Base-by-base conservation (phyloP, 768 basidiomycete species). In the Sarcomyxa edulis region DNA sequence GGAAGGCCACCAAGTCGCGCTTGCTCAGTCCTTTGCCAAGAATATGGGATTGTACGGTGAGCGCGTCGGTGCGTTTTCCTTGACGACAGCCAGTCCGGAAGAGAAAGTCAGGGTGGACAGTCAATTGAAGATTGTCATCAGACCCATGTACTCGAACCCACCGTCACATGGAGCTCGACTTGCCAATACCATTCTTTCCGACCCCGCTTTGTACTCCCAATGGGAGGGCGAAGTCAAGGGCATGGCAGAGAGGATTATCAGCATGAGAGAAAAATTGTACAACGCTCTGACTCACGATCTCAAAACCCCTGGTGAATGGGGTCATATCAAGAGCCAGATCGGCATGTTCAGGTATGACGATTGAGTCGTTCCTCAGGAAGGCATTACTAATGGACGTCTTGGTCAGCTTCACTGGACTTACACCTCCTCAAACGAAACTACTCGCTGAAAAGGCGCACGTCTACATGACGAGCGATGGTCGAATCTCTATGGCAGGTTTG, bases 11-110 rank as follows among this genome's bases (percentile, higher is more conserved):
- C 84, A 93, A 55, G 63, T 94, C 50, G 87, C 93, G 20, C 76
- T 98, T 18, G 76, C 86, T 47, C 96, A 99, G 60, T 93, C 89
- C 25, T 99, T 96, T 61, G 96, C 96, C 26, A 99, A 99, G 74
- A 98, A 98, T 72, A 95, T 97, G 82, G 96, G 96, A 37, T 76
- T 99, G 28, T 99, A 99, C 58, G 95, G 93, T 43, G 96, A 98
- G 67, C 93, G 96, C 51, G 90, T 92, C 42, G 96, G 96, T n/a
- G 85, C 89, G 4, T 93, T 99, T 70, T 95, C 94, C 12, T 59
- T 99, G 53, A 78, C 76, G 36, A 80, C 78, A 14, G 54, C 66
- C 38, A 74, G 75, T 49, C 66, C 81, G 32, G 84, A 76, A 47
- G 90, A 90, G 64, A 87, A 80, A 62, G 82, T 79, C 22, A 82